Conservation (phyloP, 1,284 basidiomycete species). For the Wallemia ichthyophaga region DNA sequence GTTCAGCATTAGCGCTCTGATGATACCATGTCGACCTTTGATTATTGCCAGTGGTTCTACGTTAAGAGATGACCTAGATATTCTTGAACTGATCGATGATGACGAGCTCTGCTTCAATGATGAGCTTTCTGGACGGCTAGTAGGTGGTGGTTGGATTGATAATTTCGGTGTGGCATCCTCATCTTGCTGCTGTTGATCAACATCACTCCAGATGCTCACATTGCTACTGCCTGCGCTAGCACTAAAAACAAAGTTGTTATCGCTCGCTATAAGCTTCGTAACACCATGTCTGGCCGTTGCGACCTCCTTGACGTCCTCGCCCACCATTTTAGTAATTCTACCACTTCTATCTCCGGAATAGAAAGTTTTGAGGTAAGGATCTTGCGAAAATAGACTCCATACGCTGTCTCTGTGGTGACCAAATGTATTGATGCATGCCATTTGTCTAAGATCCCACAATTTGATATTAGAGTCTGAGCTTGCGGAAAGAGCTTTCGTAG, state of each 20-base stretch:
- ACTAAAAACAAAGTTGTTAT: conserved; percentile 16
- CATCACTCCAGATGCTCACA: conserved; percentile 44
- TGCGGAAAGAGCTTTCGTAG: conserved; percentile 38
- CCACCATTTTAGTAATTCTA: conserved; percentile 31
- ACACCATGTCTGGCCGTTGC: background rate
- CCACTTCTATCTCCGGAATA: conserved; percentile 64
- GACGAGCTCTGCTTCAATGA: conserved; percentile 25
- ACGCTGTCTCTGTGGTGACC: conserved; percentile 48
- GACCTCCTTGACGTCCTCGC: conserved; percentile 38
- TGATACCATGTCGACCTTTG: conserved; percentile 46
- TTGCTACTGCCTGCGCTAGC: conserved; percentile 44
- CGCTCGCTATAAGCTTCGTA: background rate
- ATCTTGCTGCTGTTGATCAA: conserved; percentile 50
- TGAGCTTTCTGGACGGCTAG: background rate
- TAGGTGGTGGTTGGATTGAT: conserved; percentile 1
- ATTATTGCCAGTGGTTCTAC: conserved; percentile 38
- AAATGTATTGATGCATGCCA: background rate
- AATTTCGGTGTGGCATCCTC: conserved; percentile 40
- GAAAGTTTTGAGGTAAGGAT: conserved; percentile 67
- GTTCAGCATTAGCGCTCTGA: conserved; percentile 54
- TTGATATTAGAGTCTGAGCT: conserved; percentile 46
- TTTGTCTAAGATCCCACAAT: conserved; percentile 5
- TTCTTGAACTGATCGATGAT: conserved; percentile 43
- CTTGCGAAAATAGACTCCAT: conserved; percentile 66
- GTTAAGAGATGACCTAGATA: background rate